A percentile compares a stretch with the other conserved stretches of the same genome.
Conservation (phyloP, 1,139 yeast genomes). For the Nadsonia commutata region DNA sequence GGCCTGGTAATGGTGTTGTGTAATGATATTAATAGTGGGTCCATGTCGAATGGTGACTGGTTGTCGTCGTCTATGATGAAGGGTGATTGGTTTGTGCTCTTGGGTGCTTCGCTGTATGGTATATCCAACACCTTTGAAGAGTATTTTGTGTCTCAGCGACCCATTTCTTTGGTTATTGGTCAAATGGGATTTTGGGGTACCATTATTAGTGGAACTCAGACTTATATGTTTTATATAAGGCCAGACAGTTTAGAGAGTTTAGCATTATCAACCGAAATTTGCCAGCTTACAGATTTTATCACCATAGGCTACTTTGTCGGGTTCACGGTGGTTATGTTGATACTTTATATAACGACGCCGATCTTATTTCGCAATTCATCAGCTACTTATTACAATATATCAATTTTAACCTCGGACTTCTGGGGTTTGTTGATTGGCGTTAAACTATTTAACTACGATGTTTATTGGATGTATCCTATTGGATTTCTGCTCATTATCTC, state of each 20-base stretch:
- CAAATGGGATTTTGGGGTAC: conserved; percentile 29
- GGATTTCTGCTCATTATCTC: conserved; percentile 29
- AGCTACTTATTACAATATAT: conserved; percentile 31
- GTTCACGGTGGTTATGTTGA: conserved; percentile 26
- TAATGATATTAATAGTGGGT: conserved; percentile 28
- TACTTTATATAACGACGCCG: conserved; percentile 28
- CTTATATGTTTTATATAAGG: conserved; percentile 29
- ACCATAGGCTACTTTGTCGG: conserved; percentile 31
- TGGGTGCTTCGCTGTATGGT: conserved; percentile 32
- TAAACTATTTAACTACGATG: conserved; percentile 28
- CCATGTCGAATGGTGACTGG: conserved; percentile 24
- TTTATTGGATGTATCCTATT: conserved; percentile 31
- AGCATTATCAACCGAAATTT: no score
- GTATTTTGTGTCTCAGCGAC: conserved; percentile 29
- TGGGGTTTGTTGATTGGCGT: conserved; percentile 31
- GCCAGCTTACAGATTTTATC: conserved; percentile 21
- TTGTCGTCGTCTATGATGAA: conserved; percentile 25
- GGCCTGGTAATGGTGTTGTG: conserved; percentile 30
- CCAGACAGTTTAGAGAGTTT: no score
- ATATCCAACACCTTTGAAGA: conserved; percentile 30
- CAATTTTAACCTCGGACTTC: conserved; percentile 30
- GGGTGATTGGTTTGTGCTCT: conserved; percentile 30
- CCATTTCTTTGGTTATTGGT: conserved; percentile 31
- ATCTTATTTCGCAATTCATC: conserved; percentile 30
- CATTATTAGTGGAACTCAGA: conserved; percentile 29